Evolutionary conservation across 2,329 filamentous ascomycete species (phyloP).

Genomic region (Talaromyces albobiverticillius): DNA sequence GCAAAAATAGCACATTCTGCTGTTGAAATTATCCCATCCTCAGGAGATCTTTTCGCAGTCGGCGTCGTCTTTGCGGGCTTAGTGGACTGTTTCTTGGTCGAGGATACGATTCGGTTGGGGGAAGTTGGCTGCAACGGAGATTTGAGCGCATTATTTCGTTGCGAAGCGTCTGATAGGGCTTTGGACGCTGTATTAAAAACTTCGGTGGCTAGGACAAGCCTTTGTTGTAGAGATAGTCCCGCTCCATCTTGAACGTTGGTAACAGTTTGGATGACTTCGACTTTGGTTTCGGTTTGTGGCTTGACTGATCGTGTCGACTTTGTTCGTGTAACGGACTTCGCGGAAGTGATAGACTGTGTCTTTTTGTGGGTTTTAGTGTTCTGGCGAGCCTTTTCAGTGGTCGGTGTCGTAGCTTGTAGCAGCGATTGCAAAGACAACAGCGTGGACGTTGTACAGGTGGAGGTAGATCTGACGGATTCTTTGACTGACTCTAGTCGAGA

Average conservation of each 20-base stretch:
- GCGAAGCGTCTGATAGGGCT: slow-evolving; percentile 39
- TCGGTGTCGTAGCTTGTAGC: slow-evolving; percentile 28
- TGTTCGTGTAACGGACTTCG: slow-evolving; percentile 22
- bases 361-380: slow-evolving; percentile 12
- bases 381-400: slow-evolving; percentile 17
- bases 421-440: slow-evolving; percentile 39
- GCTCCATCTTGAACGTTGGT: slow-evolving; percentile 24
- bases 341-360: slow-evolving; percentile 23
- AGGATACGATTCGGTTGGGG: slow-evolving; percentile 26
- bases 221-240: slow-evolving; percentile 35
- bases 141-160: slow-evolving; percentile 19
- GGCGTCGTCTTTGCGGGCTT: slow-evolving; percentile 13
- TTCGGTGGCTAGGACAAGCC: slow-evolving; percentile 43
- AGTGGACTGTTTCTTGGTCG: slow-evolving; percentile 19
- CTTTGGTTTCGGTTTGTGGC: slow-evolving; percentile 24
- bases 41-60: slow-evolving; percentile 11
- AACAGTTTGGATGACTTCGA: slow-evolving; percentile 23
- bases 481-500: slow-evolving; percentile 48
- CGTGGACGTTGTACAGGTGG: slow-evolving; percentile 51
- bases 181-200: slow-evolving; percentile 46
- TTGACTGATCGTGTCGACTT: slow-evolving; percentile 25
- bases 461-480: slow-evolving; percentile 51
- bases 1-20: slow-evolving; percentile 42
- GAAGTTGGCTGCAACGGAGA: slow-evolving; percentile 27
- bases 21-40: slow-evolving; percentile 27